Evolutionary conservation across 495 filamentous ascomycete species (phyloP).

Genomic region (Chaetomium tenue): DNA sequence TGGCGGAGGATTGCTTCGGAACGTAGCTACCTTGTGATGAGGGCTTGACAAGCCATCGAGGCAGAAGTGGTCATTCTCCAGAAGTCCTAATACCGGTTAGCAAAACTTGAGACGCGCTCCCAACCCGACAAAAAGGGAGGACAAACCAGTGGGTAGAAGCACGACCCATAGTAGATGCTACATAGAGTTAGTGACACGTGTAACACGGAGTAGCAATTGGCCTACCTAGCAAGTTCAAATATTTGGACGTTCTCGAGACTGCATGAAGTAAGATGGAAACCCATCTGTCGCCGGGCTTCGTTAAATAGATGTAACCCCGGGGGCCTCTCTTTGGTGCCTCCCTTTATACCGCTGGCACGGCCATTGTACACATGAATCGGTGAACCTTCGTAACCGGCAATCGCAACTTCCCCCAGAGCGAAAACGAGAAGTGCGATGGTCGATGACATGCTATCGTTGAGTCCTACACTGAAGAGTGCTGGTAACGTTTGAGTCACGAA

Average conservation of each 20-base stretch:
- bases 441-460: slow-evolving; percentile 48
- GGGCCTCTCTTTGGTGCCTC: slow-evolving; percentile 48
- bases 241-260: slow-evolving; percentile 59
- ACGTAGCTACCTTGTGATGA: slow-evolving; percentile 48
- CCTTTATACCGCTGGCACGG: slow-evolving; percentile 52
- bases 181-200: not conserved
- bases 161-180: slow-evolving; percentile 55
- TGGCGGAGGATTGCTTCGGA: too few species aligned
- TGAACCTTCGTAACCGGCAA: slow-evolving; percentile 46
- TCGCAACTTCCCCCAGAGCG: slow-evolving; percentile 55
- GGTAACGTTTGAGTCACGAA: slow-evolving; percentile 51
- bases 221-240: slow-evolving; percentile 53
- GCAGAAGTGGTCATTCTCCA: slow-evolving; percentile 56
- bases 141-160: slow-evolving; percentile 51
- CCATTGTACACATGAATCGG: slow-evolving; percentile 47
- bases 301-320: slow-evolving; percentile 59
- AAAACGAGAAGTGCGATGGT: slow-evolving; percentile 58
- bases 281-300: slow-evolving; percentile 57
- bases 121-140: not conserved
- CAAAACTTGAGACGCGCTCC: not conserved
- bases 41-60: slow-evolving; percentile 52
- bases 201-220: not conserved
- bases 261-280: slow-evolving; percentile 55
- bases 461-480: slow-evolving; percentile 47
- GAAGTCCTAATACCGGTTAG: slow-evolving; percentile 49